Base-by-base conservation (phyloP, 2,329 filamentous ascomycete genomes). In the Talaromyces sp. region DNA sequence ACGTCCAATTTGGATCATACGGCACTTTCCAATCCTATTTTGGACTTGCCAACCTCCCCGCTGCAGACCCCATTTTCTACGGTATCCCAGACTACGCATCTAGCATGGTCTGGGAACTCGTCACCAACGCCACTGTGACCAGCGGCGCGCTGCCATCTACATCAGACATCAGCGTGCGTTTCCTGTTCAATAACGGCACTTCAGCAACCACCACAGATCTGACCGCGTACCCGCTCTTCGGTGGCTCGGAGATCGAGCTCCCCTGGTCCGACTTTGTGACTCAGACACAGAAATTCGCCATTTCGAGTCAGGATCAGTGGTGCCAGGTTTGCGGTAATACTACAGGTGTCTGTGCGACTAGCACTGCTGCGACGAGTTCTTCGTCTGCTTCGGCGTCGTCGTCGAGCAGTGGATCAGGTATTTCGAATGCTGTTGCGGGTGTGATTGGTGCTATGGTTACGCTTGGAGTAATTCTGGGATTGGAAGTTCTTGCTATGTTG, bases 31-130 rank as follows among this genome's bases (percentile, higher is more conserved):
- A 84, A 47, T 85, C 85, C 2, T 87, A 87, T 78, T 88, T 88
- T 74, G 86, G 86, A 24, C 82, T 88, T 19, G 78, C 83, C 1
- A 78, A 84, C 65, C 75, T 89, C 58, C 74, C 80, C 5, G 64
- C 70, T 31, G 83, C 79, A 1, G 85, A 82, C 65, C 70, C 78
- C 1, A 80, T 90, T 75, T 96, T 97, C 81, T 87, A 81, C 66
- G 90, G 90, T 63, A 81, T 97, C 13, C 87, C 89, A n/a, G 89
- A 93, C 79, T 97, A 97, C 72, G 92, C 92, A 5, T 90, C 88
- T 2, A 87, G 87, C 68, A 92, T 96, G 85, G 83, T 83, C 6
- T 93, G 96, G 75, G 93, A 97, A 81, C 84, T 84, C 24, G 84
- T 87, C 70, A 88, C 86, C 47, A 70, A 72, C 3, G 72, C 72